A percentile compares a stretch with the other conserved stretches of the same genome.
These are phyloP conservation scores for Hysterangium stoloniferum DNA, from an alignment of 768 basidiomycete species.

Conservation along the genomic window DNA sequence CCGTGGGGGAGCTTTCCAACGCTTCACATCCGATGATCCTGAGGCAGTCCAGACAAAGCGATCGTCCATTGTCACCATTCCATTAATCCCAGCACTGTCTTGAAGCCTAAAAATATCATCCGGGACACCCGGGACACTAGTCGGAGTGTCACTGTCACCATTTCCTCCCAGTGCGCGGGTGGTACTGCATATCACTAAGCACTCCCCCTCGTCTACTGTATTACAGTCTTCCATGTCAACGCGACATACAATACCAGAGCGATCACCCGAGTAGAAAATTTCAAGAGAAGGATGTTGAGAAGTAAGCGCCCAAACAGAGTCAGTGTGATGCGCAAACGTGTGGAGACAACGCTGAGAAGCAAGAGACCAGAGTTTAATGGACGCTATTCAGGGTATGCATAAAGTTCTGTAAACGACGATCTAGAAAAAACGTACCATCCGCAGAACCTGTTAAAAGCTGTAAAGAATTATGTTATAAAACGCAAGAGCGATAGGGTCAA, in stretches of 20 bases:
- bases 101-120: slow-evolving; percentile 24
- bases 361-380: slow-evolving; percentile 93
- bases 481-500: too few relatives aligned
- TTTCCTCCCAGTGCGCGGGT: slow-evolving; percentile 21
- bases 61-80: slow-evolving; percentile 77
- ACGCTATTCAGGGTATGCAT: slow-evolving; percentile 34
- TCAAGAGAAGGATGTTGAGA: slow-evolving; percentile 82
- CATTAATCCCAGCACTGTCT: slow-evolving; percentile 63
- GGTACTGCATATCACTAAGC: slow-evolving; percentile 60
- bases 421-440: slow-evolving; percentile 37
- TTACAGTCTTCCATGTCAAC: slow-evolving; percentile 82
- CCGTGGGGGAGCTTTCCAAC: slow-evolving; percentile 68
- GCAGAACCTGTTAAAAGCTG: slow-evolving; percentile 82
- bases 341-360: slow-evolving; percentile 84
- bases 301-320: slow-evolving; percentile 89
- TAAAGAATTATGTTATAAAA: slow-evolving; percentile 12
- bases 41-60: slow-evolving; percentile 85
- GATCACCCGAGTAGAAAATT: slow-evolving; percentile 91
- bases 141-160: slow-evolving; percentile 9
- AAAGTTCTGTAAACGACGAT: slow-evolving; percentile 10
- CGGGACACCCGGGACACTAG: not conserved
- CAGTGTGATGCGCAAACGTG: slow-evolving; percentile 92
- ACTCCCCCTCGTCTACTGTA: slow-evolving; percentile 85
- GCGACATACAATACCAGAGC: slow-evolving; percentile 80
- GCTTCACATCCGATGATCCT: slow-evolving; percentile 68